These are phyloP conservation scores for Daedalea quercina DNA, from an alignment of 768 basidiomycete genomes.

Conservation along the genomic window DNA sequence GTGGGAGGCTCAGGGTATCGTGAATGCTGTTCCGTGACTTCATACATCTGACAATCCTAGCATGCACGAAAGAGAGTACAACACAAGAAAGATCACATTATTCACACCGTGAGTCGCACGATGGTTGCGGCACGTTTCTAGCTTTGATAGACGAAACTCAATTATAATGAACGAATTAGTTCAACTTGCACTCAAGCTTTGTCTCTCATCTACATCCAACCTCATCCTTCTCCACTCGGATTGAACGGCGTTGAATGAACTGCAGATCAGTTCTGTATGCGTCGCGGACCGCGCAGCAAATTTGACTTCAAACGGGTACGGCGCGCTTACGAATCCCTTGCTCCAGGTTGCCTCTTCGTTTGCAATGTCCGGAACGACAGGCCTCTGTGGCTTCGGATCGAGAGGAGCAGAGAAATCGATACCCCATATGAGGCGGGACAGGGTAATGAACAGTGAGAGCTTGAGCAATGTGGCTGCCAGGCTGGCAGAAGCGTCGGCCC, in stretches of 20 bases:
- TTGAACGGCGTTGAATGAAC: neutral
- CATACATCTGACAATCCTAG: too few relatives aligned
- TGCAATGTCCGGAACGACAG: slow-evolving; percentile 2
- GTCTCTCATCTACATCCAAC: neutral
- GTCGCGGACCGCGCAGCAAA: slow-evolving; percentile 4
- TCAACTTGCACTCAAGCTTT: neutral
- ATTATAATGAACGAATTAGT: too few relatives aligned
- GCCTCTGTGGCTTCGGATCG: neutral
- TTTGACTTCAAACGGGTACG: slow-evolving; percentile 1
- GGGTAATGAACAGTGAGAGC: slow-evolving; percentile 11
- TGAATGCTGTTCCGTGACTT: too few relatives aligned
- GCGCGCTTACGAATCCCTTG: slow-evolving; percentile 3
- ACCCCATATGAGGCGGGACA: slow-evolving; percentile 6
- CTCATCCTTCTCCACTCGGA: neutral
- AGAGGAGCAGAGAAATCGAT: slow-evolving; percentile 3
- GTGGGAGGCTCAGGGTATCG: too few relatives aligned
- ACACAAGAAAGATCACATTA: too few relatives aligned
- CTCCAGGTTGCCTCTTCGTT: slow-evolving; percentile 9
- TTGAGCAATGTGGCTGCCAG: slow-evolving; percentile 13
- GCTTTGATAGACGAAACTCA: too few relatives aligned
- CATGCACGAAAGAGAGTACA: too few relatives aligned
- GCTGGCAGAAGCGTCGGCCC: slow-evolving; percentile 13
- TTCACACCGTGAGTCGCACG: too few relatives aligned
- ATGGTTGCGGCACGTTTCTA: too few relatives aligned
- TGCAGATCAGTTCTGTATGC: neutral